phyloP scores from a whole-genome alignment of 2,329 filamentous ascomycete species.

The Xylariales sp. region DNA sequence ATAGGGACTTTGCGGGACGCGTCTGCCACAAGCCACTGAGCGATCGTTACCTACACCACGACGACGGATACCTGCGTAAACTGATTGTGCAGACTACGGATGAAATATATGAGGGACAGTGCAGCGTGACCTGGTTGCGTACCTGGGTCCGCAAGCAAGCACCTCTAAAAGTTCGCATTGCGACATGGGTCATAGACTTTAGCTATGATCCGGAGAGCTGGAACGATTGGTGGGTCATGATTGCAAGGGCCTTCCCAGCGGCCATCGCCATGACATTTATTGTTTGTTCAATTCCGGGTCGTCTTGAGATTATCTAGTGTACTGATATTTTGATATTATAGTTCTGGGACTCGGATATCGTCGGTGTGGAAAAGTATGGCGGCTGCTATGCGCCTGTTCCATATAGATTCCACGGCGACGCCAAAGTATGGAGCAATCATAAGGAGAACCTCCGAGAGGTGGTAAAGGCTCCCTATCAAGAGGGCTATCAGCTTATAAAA shows the following conservation, averaged over 20 bases:
- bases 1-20: slow-evolving; percentile 13
- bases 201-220: slow-evolving; percentile 9
- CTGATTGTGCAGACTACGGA: slow-evolving; percentile 12
- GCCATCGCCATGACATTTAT: slow-evolving; percentile 7
- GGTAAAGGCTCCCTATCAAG: not conserved
- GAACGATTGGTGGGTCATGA: slow-evolving; percentile 7
- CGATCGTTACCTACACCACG: slow-evolving; percentile 13
- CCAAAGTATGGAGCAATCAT: slow-evolving; percentile 14
- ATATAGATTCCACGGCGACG: slow-evolving; percentile 10
- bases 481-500: slow-evolving; percentile 11
- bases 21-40: slow-evolving; percentile 5
- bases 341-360: too few relatives aligned
- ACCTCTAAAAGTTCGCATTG: slow-evolving; percentile 10
- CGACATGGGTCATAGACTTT: slow-evolving; percentile 14
- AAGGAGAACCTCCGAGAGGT: slow-evolving; percentile 9
- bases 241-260: slow-evolving; percentile 7
- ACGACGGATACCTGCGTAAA: slow-evolving; percentile 11
- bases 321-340: not conserved
- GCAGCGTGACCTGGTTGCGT: slow-evolving; percentile 12
- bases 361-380: not conserved
- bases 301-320: not conserved
- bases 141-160: slow-evolving; percentile 13
- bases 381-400: slow-evolving; percentile 11
- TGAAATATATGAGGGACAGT: slow-evolving; percentile 7
- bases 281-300: slow-evolving; percentile 3